Base-by-base conservation (phyloP, 441 rosid species). In the Mallotus japonicus region DNA sequence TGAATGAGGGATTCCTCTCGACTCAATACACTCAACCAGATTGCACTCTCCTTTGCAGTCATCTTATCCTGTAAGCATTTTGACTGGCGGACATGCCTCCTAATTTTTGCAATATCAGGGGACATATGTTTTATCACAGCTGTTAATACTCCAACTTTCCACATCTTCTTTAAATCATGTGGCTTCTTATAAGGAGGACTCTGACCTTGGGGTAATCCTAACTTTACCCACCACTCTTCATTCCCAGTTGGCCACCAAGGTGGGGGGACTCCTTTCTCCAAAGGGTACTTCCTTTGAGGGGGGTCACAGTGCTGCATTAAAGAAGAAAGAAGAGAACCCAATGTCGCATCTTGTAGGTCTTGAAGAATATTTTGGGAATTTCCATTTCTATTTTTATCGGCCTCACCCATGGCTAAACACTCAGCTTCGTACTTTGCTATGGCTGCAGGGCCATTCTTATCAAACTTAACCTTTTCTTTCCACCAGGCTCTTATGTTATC, bases 401-500 rank as follows among this genome's bases (percentile, higher is more conserved):
- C 84, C 71, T 82, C 90, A 40, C 76, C 83, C 78, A 85, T 83
- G 22, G 94, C 93, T 69, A 89, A 73, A 66, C 90, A 90, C 76
- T 91, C 97, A 22, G 91, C 95, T 78, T 91, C 97, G 70, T 91
- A 86, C 75, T 93, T 93, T 20, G 87, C 84, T 67, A 93, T 91
- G 16, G 99, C 99, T 3, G 97, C 99, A 0, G 98, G 99, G 5
- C 98, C 98, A 75, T 95, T 95, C 87, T 85, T 95, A 76, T 95
- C 99, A 64, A 95, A 95, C 88, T 90, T 93, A 62, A 95, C 99
- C 87, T 93, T 93, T 83, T 95, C 99, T 73, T 95, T 95, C 99
- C 99, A 95, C 99, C 99, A 95, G 78, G 98, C 98, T 86, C 99
- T 84, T 65, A 93, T 84, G 62, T 95, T 95, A 62, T 95, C 99